Evolutionary conservation across 352 stramenopile genomes (phyloP).

Genomic region (Salisapilia sapeloensis): DNA sequence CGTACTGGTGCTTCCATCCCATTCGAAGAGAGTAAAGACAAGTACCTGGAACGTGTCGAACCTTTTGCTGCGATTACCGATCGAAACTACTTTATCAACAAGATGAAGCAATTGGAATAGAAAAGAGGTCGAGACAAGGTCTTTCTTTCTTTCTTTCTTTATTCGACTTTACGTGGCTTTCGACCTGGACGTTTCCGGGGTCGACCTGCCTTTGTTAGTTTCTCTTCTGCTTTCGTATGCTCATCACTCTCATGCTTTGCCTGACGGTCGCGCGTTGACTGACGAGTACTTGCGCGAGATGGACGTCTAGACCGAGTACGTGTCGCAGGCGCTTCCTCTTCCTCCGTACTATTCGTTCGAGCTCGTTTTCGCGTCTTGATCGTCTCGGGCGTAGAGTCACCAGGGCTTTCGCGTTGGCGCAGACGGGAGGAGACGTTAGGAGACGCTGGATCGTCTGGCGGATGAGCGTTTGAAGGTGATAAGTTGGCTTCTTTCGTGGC

Average conservation of each 20-base stretch:
- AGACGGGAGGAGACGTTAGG: neutral
- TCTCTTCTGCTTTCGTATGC: slow-evolving; percentile 2
- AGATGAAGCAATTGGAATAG: slow-evolving; percentile 5
- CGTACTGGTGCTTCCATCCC: slow-evolving; percentile 20
- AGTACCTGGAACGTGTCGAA: slow-evolving; percentile 58
- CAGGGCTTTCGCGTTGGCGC: neutral
- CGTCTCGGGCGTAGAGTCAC: neutral
- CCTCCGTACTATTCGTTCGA: neutral
- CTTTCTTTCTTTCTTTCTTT: too few relatives aligned
- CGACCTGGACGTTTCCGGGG: slow-evolving; percentile 34
- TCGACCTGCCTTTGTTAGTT: slow-evolving; percentile 19
- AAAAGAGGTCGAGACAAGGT: too few relatives aligned
- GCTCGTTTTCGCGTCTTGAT: neutral
- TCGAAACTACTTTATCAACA: slow-evolving; percentile 43
- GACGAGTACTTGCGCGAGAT: neutral
- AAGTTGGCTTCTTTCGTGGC: slow-evolving; percentile 36
- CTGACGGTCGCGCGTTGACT: neutral
- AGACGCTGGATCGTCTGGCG: neutral
- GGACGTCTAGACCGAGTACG: neutral
- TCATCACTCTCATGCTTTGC: neutral
- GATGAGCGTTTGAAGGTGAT: neutral
- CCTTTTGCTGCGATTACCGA: slow-evolving; percentile 69
- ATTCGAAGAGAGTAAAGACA: slow-evolving; percentile 29
- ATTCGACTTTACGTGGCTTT: too few relatives aligned
- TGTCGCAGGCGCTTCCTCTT: neutral